These are phyloP conservation scores for Paragyromitra xinjiangensis DNA, from an alignment of 495 filamentous ascomycete species.

Conservation along the genomic window DNA sequence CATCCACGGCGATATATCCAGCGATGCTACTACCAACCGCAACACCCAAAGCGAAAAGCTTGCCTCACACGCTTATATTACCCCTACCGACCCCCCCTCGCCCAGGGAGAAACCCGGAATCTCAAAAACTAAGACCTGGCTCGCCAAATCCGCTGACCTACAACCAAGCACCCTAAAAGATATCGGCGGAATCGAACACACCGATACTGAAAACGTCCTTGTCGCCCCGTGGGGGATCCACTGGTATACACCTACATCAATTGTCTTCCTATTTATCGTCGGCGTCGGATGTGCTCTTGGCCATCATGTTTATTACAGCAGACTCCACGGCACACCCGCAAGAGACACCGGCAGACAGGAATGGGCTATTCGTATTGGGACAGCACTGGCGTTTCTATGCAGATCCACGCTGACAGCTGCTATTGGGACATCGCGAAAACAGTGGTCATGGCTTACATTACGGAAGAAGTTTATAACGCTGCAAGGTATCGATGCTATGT, in stretches of 20 bases:
- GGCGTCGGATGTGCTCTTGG: slow-evolving; percentile 51
- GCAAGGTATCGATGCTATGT: slow-evolving; percentile 55
- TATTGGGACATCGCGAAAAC: slow-evolving; percentile 48
- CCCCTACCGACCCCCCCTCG: not conserved
- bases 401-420: slow-evolving; percentile 53
- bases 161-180: not conserved
- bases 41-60: not conserved
- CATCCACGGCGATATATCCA: not conserved
- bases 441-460: slow-evolving; percentile 58
- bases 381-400: slow-evolving; percentile 56
- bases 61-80: not conserved
- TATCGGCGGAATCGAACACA: not conserved
- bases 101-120: not conserved
- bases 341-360: slow-evolving; percentile 41
- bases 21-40: not conserved
- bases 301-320: slow-evolving; percentile 57
- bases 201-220: not conserved
- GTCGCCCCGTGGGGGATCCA: slow-evolving; percentile 17
- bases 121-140: not conserved
- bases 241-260: slow-evolving; percentile 53
- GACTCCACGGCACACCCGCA: slow-evolving; percentile 49
- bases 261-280: slow-evolving; percentile 45
- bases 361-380: slow-evolving; percentile 54
- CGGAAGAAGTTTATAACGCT: slow-evolving; percentile 55
- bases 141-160: not conserved